These are phyloP conservation scores for Thelephora aurantiotincta DNA, from an alignment of 768 basidiomycete genomes.

Conservation along the genomic window DNA sequence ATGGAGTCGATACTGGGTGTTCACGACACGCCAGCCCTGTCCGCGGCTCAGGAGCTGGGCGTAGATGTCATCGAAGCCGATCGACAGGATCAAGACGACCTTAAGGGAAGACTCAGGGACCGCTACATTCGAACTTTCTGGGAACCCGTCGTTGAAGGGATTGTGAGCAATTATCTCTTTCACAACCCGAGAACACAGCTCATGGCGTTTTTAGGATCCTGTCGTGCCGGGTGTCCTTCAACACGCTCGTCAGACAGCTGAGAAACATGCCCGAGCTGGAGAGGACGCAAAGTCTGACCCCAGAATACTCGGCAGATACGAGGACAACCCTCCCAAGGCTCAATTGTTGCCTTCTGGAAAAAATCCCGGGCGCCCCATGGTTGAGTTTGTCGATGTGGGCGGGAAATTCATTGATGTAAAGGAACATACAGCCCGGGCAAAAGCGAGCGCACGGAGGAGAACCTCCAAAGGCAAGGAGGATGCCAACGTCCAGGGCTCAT, in stretches of 20 bases:
- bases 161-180: conserved; percentile 27
- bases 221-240: conserved; percentile 44
- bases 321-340: conserved; percentile 3
- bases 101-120: conserved; percentile 39
- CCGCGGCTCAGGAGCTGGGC: neutral
- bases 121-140: conserved; percentile 65
- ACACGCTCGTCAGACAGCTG: conserved; percentile 27
- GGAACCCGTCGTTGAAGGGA: conserved; percentile 63
- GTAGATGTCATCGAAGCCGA: conserved; percentile 54
- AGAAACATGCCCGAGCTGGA: conserved; percentile 18
- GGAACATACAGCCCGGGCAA: conserved; percentile 34
- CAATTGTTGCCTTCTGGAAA: conserved; percentile 13
- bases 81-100: conserved; percentile 39
- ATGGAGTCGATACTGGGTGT: conserved; percentile 76
- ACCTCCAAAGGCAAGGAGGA: conserved; percentile 17
- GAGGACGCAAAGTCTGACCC: conserved; percentile 25
- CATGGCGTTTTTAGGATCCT: conserved; percentile 34
- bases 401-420: conserved; percentile 49
- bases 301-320: conserved; percentile 19
- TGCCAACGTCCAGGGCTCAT: conserved; percentile 1
- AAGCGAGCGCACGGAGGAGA: conserved; percentile 34
- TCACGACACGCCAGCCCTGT: conserved; percentile 9
- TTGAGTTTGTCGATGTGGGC: conserved; percentile 66
- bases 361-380: conserved; percentile 33
- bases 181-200: neutral